phyloP scores from a whole-genome alignment of 176 grass and related monocot genomes.

The Raddia guianensis region DNA sequence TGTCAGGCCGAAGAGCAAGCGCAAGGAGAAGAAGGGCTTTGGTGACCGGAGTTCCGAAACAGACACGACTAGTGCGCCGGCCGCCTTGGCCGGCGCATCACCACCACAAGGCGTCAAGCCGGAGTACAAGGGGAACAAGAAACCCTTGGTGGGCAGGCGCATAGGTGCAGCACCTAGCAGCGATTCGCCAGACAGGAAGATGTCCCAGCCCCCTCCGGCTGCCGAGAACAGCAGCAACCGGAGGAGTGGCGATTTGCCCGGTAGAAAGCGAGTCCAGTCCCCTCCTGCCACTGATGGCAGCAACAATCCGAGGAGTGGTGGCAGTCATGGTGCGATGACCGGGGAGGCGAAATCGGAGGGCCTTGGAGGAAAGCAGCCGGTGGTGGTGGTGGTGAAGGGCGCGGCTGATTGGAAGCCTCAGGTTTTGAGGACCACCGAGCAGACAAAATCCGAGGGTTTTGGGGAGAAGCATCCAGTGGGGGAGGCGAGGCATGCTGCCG shows the following conservation, averaged over 20 bases:
- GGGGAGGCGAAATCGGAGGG: background rate
- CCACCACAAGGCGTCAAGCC: background rate
- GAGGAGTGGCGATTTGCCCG: background rate
- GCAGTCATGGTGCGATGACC: background rate
- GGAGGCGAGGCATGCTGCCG: background rate
- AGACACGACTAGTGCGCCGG: background rate
- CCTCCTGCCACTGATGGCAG: background rate
- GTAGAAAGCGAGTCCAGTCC: background rate
- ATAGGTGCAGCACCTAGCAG: background rate
- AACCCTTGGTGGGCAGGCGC: background rate
- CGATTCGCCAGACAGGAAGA: background rate
- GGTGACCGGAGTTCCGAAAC: background rate
- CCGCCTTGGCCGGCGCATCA: background rate
- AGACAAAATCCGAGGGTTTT: background rate
- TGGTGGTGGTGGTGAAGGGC: background rate
- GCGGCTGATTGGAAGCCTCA: background rate
- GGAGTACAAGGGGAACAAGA: background rate
- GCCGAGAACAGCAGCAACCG: background rate
- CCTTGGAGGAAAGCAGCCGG: background rate
- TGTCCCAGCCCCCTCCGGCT: background rate
- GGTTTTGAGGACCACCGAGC: background rate
- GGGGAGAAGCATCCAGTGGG: background rate
- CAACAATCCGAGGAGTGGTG: background rate
- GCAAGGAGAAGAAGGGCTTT: background rate
- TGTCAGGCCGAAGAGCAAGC: accelerated